Evolutionary conservation across 106 monocot genomes (phyloP), one percentile per base, ranked within the genome.

Genomic region (Dioscorea dumetorum): DNA sequence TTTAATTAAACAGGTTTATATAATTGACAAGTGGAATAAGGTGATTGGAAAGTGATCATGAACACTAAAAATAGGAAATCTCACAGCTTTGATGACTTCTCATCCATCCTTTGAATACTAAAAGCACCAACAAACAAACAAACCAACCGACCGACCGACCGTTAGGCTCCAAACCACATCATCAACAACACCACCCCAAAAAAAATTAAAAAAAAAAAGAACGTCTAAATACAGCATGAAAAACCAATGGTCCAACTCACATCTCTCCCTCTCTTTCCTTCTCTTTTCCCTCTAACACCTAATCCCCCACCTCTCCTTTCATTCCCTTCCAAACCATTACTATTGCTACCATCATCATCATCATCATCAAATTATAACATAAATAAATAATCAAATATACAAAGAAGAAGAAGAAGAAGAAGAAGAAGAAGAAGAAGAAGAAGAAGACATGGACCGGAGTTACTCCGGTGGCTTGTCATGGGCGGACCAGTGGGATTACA

Each of bases 401-500:
- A 54, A 19, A 54, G 54, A 33, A 33, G 3, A 33, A 32, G 24
- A 3, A 28, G 41, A 11, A 49, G 65, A 49, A 41, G 65, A 11
- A 66, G 65, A 28, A 33, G 18, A 15, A 48, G 20, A 11, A 66
- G 65, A 33, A 5, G n/a, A n/a, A n/a, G n/a, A 6, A 41, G 19
- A 8, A 16, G 48, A 32, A 16, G 49, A 33, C 0, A 66, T 66
- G 65, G 65, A 66, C 21, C 22, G 48, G 48, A 66, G 41, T 48
- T 19, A 49, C 65, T 33, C 65, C 35, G 65, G 48, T 18, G 65
- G 65, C n/a, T 48, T 66, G 41, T 66, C 65, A n/a, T 66, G 65
- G 65, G 65, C 65, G 12, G 65, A 66, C 49, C 65, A 66, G 12
- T 66, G 65, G 65, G 65, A 66, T 49, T 66, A 66, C 65, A 66